These are phyloP conservation scores for Penicillium samsonianum DNA, from an alignment of 495 filamentous ascomycete species.

Conservation along the genomic window DNA sequence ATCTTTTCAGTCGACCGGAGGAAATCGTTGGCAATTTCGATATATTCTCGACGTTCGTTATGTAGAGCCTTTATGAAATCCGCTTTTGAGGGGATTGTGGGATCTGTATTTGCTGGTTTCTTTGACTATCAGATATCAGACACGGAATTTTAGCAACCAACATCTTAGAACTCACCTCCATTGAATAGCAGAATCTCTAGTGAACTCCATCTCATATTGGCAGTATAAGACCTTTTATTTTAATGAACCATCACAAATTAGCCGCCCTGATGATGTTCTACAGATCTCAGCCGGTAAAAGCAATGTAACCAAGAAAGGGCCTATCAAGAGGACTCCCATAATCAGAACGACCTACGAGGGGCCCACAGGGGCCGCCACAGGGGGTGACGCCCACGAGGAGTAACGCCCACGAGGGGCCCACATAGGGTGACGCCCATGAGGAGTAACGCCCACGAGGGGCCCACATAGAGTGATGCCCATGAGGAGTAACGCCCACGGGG, in stretches of 20 bases:
- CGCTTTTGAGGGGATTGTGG: background rate
- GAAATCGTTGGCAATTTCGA: constrained; percentile 3
- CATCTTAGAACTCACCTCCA: background rate
- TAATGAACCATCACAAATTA: background rate
- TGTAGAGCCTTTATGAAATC: background rate
- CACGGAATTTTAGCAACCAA: background rate
- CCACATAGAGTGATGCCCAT: background rate
- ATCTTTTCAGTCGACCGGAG: background rate
- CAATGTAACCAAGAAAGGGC: background rate
- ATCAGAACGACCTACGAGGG: too few species aligned
- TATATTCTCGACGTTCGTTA: constrained; percentile 1
- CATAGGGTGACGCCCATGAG: background rate
- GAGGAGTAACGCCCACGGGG: background rate
- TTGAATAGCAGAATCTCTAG: background rate
- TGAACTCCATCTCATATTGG: background rate
- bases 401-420: background rate
- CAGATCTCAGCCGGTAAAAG: background rate
- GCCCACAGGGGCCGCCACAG: too few species aligned
- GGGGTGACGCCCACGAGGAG: too few species aligned
- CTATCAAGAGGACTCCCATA: too few species aligned
- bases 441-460: background rate
- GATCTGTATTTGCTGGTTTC: constrained; percentile 3
- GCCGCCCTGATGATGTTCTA: background rate
- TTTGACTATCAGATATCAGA: background rate
- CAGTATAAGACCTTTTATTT: background rate